Evolutionary conservation across 78 protist genomes (phyloP), one percentile per base, ranked within the genome.

Genomic region (Abeoforma whisleri): DNA sequence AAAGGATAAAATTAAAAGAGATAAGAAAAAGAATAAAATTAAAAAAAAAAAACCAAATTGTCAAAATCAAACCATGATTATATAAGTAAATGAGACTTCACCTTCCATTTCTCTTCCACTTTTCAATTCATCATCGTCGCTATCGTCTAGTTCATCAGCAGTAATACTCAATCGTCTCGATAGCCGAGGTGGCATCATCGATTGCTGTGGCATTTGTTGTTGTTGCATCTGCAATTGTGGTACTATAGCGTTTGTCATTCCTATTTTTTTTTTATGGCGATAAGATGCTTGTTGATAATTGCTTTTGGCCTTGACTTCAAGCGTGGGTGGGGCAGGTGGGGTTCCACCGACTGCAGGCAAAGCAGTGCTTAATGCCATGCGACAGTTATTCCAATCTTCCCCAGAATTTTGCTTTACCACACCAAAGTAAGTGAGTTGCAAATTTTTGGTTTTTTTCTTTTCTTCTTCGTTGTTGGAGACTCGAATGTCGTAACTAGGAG

Each of bases 311-410:
- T 25, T 72, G 28, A 72, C 76, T 37, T 72, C 57, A 16, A 5
- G 2, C 12, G 76, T 72, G 12, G 76, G 76, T 2, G 37, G 76
- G 5, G 35, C 37, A 16, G 76, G 76, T 12, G 76, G 76, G 37
- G 76, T 37, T 34, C 76, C 76, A 12, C 57, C 76, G 33, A 72
- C 76, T 34, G 76, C 2, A 16, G 76, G 76, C 12, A 12, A 16
- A 19, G 76, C 76, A 5, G 76, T 72, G 12, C 57, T 37, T 34
- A 72, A 35, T 16, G 76, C 2, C 5, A 72, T 72, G 2, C 12
- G 76, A 12, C 76, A 35, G 12, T 37, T 72, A 2, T 12, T 12
- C 76, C 76, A 72, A 72, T 72, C 76, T 35, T 72, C 76, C 76
- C 76, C 76, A 34, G 76, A 19, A 35, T 35, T 72, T 34, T 72